These are phyloP conservation scores for Candida patagonica DNA, from an alignment of 805 yeast species.

Conservation along the genomic window DNA sequence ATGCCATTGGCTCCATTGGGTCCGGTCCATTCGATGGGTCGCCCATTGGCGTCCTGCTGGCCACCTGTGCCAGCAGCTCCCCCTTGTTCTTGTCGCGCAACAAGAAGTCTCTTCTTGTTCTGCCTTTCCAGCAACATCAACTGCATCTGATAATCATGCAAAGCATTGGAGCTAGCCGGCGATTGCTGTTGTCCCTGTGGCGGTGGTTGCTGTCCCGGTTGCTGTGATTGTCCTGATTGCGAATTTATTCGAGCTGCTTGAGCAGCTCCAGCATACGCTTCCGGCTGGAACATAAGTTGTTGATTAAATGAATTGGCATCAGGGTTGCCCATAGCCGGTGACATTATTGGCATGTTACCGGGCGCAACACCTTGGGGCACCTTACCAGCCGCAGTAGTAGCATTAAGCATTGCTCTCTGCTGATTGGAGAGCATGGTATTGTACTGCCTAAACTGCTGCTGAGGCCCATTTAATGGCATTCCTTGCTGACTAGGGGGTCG, in stretches of 20 bases:
- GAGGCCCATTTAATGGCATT: too few relatives aligned
- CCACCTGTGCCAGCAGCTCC: too few relatives aligned
- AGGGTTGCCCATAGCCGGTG: conserved; percentile 2
- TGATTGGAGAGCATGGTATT: conserved; percentile 17
- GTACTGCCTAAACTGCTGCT: conserved; percentile 7
- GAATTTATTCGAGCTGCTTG: too few relatives aligned
- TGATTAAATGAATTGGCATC: conserved; percentile 1
- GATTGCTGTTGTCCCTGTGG: conserved; percentile 17
- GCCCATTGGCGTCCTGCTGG: conserved; percentile 19
- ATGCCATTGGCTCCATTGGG: background rate
- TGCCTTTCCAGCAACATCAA: conserved; percentile 65
- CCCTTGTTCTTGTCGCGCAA: conserved; percentile 31
- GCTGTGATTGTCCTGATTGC: conserved; percentile 25
- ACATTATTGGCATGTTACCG: conserved; percentile 6
- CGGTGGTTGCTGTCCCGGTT: conserved; percentile 19
- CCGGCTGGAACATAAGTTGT: conserved; percentile 16
- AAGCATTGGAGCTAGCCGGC: conserved; percentile 38
- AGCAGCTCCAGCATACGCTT: conserved; percentile 9
- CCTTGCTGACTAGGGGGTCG: conserved; percentile 15
- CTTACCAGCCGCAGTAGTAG: conserved; percentile 13
- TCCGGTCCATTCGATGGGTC: conserved; percentile 6
- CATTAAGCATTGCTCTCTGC: conserved; percentile 22
- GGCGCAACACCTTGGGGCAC: conserved; percentile 8
- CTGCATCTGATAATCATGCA: conserved; percentile 78
- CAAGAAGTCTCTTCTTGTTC: conserved; percentile 52